phyloP scores from a whole-genome alignment of 2,329 filamentous ascomycete genomes.

The Aspergillus pseudoglaucus region DNA sequence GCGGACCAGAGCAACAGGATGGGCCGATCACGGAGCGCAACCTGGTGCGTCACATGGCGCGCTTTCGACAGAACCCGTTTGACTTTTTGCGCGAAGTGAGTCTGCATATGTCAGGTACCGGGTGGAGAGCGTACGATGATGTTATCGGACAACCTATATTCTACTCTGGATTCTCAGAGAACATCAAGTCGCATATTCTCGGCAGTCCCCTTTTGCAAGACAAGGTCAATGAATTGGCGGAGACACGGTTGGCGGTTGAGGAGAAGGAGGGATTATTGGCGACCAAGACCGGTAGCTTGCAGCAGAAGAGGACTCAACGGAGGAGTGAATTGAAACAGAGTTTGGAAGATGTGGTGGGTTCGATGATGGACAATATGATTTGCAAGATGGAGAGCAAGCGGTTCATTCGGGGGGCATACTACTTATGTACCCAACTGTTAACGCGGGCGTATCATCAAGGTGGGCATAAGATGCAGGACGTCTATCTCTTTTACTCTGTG shows the following conservation, averaged over 20 bases:
- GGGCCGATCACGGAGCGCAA: conserved; percentile 45
- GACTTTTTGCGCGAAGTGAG: conserved; percentile 90
- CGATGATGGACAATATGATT: conserved; percentile 91
- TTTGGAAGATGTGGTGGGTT: conserved; percentile 73
- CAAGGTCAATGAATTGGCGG: conserved; percentile 71
- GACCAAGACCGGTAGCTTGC: conserved; percentile 24
- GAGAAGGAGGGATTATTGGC: conserved; percentile 64
- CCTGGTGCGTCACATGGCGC: conserved; percentile 66
- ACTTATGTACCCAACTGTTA: conserved; percentile 76
- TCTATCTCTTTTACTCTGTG: neutral
- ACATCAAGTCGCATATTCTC: conserved; percentile 75
- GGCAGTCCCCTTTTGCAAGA: conserved; percentile 66
- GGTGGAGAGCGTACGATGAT: conserved; percentile 91
- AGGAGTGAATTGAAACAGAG: conserved; percentile 61
- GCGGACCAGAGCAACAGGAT: conserved; percentile 29
- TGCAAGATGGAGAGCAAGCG: conserved; percentile 96
- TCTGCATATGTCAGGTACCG: conserved; percentile 83
- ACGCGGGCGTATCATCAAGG: conserved; percentile 94
- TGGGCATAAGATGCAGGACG: conserved; percentile 12
- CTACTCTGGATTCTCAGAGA: conserved; percentile 84
- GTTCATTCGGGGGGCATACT: conserved; percentile 90
- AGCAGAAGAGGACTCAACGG: conserved; percentile 26
- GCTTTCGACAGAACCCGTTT: conserved; percentile 67
- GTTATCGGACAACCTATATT: conserved; percentile 89
- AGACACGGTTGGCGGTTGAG: conserved; percentile 67